Conservation (phyloP, 805 yeast species). For the Metschnikowia lunata region DNA sequence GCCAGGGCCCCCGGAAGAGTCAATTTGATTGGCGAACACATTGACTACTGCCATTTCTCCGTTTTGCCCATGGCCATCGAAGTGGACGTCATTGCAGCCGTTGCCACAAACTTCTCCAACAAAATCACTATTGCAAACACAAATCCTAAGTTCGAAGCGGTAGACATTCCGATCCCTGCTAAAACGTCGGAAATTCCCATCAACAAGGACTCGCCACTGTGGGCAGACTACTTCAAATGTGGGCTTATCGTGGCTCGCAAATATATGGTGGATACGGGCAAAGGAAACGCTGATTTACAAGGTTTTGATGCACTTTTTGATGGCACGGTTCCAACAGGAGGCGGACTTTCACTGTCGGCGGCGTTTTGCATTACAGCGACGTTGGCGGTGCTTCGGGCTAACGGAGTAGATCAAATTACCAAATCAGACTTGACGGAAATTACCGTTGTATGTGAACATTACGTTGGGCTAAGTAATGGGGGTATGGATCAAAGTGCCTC, state of each 20-base stretch:
- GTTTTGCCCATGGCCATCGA: constrained; percentile 74
- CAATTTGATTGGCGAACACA: constrained; percentile 70
- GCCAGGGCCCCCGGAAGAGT: constrained; percentile 74
- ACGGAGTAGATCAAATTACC: constrained; percentile 40
- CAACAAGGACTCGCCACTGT: constrained; percentile 46
- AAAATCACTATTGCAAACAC: constrained; percentile 28
- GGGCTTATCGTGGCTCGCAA: constrained; percentile 58
- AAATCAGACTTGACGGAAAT: constrained; percentile 53
- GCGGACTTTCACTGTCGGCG: constrained; percentile 68
- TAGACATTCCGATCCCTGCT: constrained; percentile 42
- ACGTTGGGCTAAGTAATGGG: constrained; percentile 72
- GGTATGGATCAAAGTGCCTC: constrained; percentile 79
- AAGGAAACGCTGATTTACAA: constrained; percentile 27
- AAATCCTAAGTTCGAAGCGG: constrained; percentile 31
- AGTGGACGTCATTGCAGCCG: constrained; percentile 56
- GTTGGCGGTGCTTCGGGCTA: constrained; percentile 50
- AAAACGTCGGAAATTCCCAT: constrained; percentile 40
- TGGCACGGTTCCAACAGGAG: constrained; percentile 70
- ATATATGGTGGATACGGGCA: constrained; percentile 21
- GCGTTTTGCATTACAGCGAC: constrained; percentile 67
- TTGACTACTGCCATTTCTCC: constrained; percentile 63
- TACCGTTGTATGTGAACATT: constrained; percentile 64
- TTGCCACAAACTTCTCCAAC: constrained; percentile 13
- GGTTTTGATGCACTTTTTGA: constrained; percentile 53
- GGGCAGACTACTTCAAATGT: constrained; percentile 70